These are phyloP conservation scores for Pterula multifida DNA, from an alignment of 1,284 basidiomycete species.

Conservation along the genomic window DNA sequence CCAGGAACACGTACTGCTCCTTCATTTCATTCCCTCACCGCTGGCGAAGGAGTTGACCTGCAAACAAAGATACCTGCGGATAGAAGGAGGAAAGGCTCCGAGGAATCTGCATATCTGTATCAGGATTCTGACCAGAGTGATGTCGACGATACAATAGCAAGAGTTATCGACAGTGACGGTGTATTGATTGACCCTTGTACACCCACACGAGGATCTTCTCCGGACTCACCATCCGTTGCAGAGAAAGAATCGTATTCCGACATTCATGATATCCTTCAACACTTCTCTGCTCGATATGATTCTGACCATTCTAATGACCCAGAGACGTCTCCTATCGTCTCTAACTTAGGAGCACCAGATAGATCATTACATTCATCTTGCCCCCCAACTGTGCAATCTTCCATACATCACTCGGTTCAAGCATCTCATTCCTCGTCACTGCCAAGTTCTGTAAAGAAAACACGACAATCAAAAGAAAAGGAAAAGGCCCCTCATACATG, in stretches of 20 bases:
- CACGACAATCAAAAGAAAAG: not conserved
- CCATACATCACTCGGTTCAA: not conserved
- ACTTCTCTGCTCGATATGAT: slow-evolving; percentile 58
- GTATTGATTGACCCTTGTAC: slow-evolving; percentile 15
- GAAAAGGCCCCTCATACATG: slow-evolving; percentile 29
- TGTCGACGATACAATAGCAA: slow-evolving; percentile 18
- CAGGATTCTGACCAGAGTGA: slow-evolving; percentile 29
- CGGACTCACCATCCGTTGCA: slow-evolving; percentile 26
- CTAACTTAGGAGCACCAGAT: slow-evolving; percentile 3
- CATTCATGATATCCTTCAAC: slow-evolving; percentile 62
- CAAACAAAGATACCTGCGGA: slow-evolving; percentile 20
- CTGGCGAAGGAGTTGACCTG: slow-evolving; percentile 27
- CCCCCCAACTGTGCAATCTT: not conserved
- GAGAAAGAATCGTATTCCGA: slow-evolving; percentile 44
- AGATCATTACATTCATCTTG: slow-evolving; percentile 17
- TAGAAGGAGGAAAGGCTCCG: slow-evolving; percentile 27
- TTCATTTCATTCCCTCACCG: slow-evolving; percentile 63
- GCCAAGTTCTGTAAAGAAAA: not conserved
- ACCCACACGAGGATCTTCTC: slow-evolving; percentile 15
- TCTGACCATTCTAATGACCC: slow-evolving; percentile 31
- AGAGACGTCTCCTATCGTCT: not conserved
- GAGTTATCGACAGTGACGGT: slow-evolving; percentile 12
- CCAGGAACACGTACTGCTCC: slow-evolving; percentile 47
- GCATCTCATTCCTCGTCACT: not conserved
- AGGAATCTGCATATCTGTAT: slow-evolving; percentile 49